phyloP scores from a whole-genome alignment of 2,329 filamentous ascomycete species.

The Onygena corvina region DNA sequence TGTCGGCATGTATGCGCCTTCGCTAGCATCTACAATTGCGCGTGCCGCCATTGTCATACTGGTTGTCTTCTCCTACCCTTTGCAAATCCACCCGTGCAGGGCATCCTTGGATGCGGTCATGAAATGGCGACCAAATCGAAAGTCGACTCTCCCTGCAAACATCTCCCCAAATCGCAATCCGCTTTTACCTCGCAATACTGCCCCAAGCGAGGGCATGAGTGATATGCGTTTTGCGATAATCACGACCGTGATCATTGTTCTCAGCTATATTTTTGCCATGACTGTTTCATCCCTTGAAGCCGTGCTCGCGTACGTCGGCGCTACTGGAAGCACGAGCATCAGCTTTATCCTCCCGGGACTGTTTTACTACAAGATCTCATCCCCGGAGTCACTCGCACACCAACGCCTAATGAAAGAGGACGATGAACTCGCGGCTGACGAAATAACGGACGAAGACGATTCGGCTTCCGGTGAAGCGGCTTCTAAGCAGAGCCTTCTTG shows the following conservation, averaged over 20 bases:
- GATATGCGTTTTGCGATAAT: slow-evolving; percentile 82
- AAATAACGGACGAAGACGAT: slow-evolving; percentile 22
- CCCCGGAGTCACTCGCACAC: slow-evolving; percentile 74
- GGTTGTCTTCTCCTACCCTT: slow-evolving; percentile 89
- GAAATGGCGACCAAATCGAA: slow-evolving; percentile 61
- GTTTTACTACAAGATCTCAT: slow-evolving; percentile 97
- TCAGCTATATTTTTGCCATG: slow-evolving; percentile 79
- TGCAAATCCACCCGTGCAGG: slow-evolving; percentile 90
- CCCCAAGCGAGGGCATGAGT: slow-evolving; percentile 48
- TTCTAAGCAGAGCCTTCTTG: slow-evolving; percentile 23
- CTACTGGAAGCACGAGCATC: slow-evolving; percentile 87
- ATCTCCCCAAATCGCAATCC: slow-evolving; percentile 35
- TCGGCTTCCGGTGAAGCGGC: slow-evolving; percentile 14
- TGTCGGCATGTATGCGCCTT: slow-evolving; percentile 73
- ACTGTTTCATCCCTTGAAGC: slow-evolving; percentile 81
- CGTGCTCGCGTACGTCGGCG: slow-evolving; percentile 88
- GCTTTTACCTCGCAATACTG: slow-evolving; percentile 22
- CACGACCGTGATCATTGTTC: slow-evolving; percentile 70
- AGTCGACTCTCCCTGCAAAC: slow-evolving; percentile 29
- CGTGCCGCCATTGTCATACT: slow-evolving; percentile 91
- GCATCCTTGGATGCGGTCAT: slow-evolving; percentile 92
- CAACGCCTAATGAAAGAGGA: slow-evolving; percentile 83
- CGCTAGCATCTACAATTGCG: slow-evolving; percentile 75
- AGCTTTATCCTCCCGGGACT: slow-evolving; percentile 92
- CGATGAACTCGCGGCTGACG: slow-evolving; percentile 50